Percentiles rank a stretch among this genome's conserved stretches.
phyloP scores from a whole-genome alignment of 495 filamentous ascomycete genomes.

The Aspergillus hancockii region DNA sequence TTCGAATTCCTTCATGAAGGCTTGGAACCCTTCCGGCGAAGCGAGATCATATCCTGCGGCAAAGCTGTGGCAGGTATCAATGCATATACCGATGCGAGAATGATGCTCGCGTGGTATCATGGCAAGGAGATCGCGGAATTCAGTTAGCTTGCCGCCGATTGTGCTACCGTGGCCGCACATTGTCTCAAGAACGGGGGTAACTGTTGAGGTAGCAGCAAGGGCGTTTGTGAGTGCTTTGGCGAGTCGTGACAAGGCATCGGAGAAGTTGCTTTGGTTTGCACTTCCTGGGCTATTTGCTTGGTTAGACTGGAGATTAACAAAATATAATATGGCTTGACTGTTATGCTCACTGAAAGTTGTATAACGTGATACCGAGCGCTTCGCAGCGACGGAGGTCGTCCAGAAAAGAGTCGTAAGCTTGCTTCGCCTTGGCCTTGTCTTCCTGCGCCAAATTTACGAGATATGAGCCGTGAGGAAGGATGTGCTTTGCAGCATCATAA shows the following conservation, averaged over 20 bases:
- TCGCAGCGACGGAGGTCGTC: conserved; percentile 91
- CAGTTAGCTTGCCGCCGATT: conserved; percentile 81
- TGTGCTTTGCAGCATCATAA: conserved; percentile 69
- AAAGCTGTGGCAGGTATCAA: conserved; percentile 96
- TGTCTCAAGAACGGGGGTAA: conserved; percentile 86
- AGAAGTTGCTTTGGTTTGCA: conserved; percentile 62
- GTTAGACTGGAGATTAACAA: conserved; percentile 13
- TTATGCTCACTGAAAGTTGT: conserved; percentile 81
- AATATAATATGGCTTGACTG: not conserved
- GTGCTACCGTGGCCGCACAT: conserved; percentile 91
- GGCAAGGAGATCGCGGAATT: conserved; percentile 80
- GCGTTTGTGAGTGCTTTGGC: conserved; percentile 78
- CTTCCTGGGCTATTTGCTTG: conserved; percentile 64
- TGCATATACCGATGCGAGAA: conserved; percentile 86
- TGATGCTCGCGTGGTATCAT: conserved; percentile 70
- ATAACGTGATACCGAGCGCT: conserved; percentile 80
- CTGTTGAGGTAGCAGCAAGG: conserved; percentile 69
- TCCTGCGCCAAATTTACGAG: conserved; percentile 91
- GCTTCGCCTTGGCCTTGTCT: conserved; percentile 75
- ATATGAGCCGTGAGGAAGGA: conserved; percentile 92
- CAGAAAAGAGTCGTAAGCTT: conserved; percentile 82
- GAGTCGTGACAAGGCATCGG: conserved; percentile 73
- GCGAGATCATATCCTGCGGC: conserved; percentile 90
- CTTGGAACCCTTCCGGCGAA: conserved; percentile 67
- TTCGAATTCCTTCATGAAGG: conserved; percentile 75